Conservation (phyloP, 2,329 filamentous ascomycete genomes). For the Trichoderma arundinaceum region DNA sequence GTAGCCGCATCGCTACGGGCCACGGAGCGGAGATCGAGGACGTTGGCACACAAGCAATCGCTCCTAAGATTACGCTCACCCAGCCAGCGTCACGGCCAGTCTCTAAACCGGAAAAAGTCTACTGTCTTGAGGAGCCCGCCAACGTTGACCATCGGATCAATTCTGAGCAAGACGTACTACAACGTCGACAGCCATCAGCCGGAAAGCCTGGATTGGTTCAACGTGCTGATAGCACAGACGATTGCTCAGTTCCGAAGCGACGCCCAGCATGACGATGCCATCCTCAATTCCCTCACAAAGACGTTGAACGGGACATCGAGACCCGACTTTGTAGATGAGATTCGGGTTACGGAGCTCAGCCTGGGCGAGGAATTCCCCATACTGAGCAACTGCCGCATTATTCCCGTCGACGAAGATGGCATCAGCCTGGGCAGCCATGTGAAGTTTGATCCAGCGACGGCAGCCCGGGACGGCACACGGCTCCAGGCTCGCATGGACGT, state of each 20-base stretch:
- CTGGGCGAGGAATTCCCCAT: constrained; percentile 98
- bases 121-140: constrained; percentile 75
- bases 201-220: constrained; percentile 98
- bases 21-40: constrained; percentile 73
- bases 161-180: constrained; percentile 96
- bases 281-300: constrained; percentile 82
- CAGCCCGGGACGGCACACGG: constrained; percentile 69
- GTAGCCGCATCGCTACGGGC: constrained; percentile 77
- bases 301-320: constrained; percentile 85
- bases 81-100: constrained; percentile 49
- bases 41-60: constrained; percentile 76
- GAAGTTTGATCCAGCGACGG: constrained; percentile 58
- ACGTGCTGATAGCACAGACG: constrained; percentile 93
- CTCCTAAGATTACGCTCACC: constrained; percentile 66
- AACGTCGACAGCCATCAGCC: constrained; percentile 95
- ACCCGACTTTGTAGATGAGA: constrained; percentile 91
- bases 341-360: constrained; percentile 90
- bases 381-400: constrained; percentile 96
- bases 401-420: constrained; percentile 84
- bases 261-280: constrained; percentile 88
- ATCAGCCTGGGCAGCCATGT: constrained; percentile 58
- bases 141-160: constrained; percentile 86
- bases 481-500: constrained; percentile 97
- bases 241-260: constrained; percentile 95
- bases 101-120: constrained; percentile 68